A percentile compares a stretch with the other conserved stretches of the same genome.
These are phyloP conservation scores for Niveomyces coronatus DNA, from an alignment of 2,329 filamentous ascomycete genomes.

Conservation along the genomic window DNA sequence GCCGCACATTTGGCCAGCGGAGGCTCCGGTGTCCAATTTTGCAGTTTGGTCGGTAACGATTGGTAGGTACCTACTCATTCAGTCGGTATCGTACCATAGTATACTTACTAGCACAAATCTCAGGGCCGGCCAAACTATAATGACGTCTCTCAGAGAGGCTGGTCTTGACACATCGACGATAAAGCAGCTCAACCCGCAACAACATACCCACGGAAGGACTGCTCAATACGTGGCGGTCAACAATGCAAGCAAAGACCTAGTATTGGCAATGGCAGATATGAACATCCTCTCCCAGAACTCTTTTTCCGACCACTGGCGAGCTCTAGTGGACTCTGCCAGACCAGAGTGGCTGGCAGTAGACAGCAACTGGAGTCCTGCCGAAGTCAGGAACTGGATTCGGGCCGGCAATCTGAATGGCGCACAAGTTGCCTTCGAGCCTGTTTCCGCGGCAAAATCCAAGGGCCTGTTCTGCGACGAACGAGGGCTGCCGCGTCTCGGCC, in stretches of 20 bases:
- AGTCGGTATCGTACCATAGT: no score
- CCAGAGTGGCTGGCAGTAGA: conserved; percentile 79
- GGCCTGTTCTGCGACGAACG: conserved; percentile 48
- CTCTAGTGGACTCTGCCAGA: conserved; percentile 42
- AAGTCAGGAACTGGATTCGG: conserved; percentile 59
- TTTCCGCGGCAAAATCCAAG: conserved; percentile 69
- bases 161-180: conserved; percentile 58
- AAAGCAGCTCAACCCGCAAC: conserved; percentile 39
- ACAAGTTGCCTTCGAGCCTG: conserved; percentile 75
- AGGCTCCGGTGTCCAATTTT: conserved; percentile 54
- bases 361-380: conserved; percentile 66
- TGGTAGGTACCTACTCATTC: conserved; percentile 32
- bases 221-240: conserved; percentile 91
- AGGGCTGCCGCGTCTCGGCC: conserved; percentile 28
- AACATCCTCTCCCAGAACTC: conserved; percentile 57
- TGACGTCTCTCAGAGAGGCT: conserved; percentile 52
- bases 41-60: conserved; percentile 75
- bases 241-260: conserved; percentile 68
- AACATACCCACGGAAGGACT: conserved; percentile 51
- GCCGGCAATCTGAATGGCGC: conserved; percentile 45
- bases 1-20: conserved; percentile 63
- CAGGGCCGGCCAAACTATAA: conserved; percentile 62
- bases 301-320: conserved; percentile 48
- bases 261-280: conserved; percentile 97
- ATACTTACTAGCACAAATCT: conserved; percentile 5